Base-by-base conservation (phyloP, 208 protist genomes). In the Phytomonas sp. region DNA sequence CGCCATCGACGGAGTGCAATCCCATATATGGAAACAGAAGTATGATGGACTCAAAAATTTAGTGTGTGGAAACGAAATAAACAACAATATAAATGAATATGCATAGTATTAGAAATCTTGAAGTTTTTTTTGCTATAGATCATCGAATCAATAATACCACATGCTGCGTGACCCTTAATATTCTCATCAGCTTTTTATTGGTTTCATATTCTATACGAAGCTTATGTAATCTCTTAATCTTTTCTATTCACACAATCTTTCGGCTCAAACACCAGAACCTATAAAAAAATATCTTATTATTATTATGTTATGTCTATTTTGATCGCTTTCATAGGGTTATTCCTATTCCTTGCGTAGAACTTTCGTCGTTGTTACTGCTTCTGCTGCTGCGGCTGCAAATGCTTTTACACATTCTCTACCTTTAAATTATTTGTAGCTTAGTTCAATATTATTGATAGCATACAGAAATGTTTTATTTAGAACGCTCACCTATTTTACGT, bases 41-140 rank as follows among this genome's bases (percentile, higher is more conserved):
- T 53, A 68, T 68, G 56, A 68, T 68, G 23, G 51, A 46, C 17
- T 46, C 36, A 65, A 65, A 46, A 65, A 65, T 65, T n/a, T 43
- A 43, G 32, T 65, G 17, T 31, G 0, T 36, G 61, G 4, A 59
- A 68, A 68, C 1, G 65, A 68, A 32, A 13, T 40, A 31, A 68
- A 68, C 17, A 2, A 30, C 65, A 51, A 60, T 68, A 56, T 68
- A 23, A 30, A 68, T 51, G 4, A 51, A 20, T 34, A 68, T 53
- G 23, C 15, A 68, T 60, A 68, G 29, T n/a, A 15, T 70, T 9
- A 31, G 13, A 62, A 7, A 9, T 70, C 32, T 70, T 11, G 26
- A 0, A 15, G 11, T 64, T 37, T 28, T 37, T 64, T 20, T 11
- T 26, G 23, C 5, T n/a, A 26, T 56, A 26, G 46, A 56, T 56